A percentile compares a stretch with the other conserved stretches of the same genome.
These are phyloP conservation scores for Termitomyces sp. DNA, from an alignment of 768 basidiomycete genomes.

Conservation along the genomic window DNA sequence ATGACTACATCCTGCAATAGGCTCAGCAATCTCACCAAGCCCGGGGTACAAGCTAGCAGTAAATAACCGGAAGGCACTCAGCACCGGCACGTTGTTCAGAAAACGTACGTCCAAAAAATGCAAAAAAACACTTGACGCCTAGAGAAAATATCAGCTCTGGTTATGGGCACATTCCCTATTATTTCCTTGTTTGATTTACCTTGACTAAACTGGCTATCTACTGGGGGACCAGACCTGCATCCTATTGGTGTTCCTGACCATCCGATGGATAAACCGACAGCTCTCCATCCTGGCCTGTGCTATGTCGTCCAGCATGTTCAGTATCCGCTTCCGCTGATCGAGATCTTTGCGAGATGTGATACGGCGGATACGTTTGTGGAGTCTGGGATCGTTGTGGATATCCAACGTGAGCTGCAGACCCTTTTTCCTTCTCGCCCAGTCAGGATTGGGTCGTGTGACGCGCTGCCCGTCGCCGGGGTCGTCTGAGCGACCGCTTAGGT, in stretches of 20 bases:
- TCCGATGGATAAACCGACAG: conserved; percentile 57
- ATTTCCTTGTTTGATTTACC: neutral
- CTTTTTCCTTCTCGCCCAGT: conserved; percentile 55
- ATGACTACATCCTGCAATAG: neutral
- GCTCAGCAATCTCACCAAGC: too few species aligned
- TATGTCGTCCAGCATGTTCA: conserved; percentile 66
- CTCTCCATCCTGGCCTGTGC: conserved; percentile 74
- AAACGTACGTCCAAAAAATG: neutral
- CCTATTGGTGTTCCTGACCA: conserved; percentile 42
- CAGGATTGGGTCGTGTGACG: conserved; percentile 19
- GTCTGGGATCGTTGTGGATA: conserved; percentile 13
- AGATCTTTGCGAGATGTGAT: conserved; percentile 11
- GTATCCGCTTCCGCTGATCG: conserved; percentile 38
- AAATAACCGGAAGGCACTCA: neutral
- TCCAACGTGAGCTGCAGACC: conserved; percentile 44
- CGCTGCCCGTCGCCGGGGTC: conserved; percentile 9
- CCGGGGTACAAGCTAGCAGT: neutral
- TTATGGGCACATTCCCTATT: neutral
- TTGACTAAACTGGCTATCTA: conserved; percentile 11
- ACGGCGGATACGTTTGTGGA: conserved; percentile 14
- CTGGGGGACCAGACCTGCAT: conserved; percentile 19
- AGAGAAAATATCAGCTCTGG: neutral
- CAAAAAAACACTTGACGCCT: neutral
- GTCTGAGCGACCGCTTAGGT: neutral
- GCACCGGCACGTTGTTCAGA: neutral